Base-by-base conservation (phyloP, 1,284 basidiomycete genomes). In the Cutaneotrichosporon sp. region DNA sequence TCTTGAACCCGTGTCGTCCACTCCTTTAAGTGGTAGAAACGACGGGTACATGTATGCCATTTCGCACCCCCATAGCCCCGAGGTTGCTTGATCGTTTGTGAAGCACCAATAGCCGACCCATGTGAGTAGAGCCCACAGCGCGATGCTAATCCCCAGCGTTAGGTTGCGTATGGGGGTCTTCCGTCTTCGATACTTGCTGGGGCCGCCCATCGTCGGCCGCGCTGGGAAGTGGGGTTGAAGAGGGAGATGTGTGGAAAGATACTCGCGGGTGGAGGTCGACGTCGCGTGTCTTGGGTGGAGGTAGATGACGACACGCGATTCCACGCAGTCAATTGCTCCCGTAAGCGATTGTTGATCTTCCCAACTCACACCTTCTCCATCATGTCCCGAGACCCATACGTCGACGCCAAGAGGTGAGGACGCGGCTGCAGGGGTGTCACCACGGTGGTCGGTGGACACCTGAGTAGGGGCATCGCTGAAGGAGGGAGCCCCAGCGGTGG, bases 31-130 rank as follows among this genome's bases (percentile, higher is more conserved):
- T 1, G 34, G 59, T 0, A 54, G 29, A 78, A 98, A 99, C 6
- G 89, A 89, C 1, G 95, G 95, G 5, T 86, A 90, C 97, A 99
- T 99, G 83, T 88, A 94, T 63, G 92, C 93, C 95, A 99, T 99
- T 58, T 91, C 87, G 80, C 95, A 99, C 1, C 79, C 75, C 74
- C 74, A 80, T 20, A 65, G 29, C 4, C 76, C 77, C 6, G 70
- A 69, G 4, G 27, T 51, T 7, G n/a, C 36, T 33, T 65, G 67
- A 54, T 70, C 69, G 5, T 4, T 10, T 3, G 51, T 42, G 51
- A 66, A 71, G 4, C 58, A 42, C 8, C 11, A 13, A 20, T 54
- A 67, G 3, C 43, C 60, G 18, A 58, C 31, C 22, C 38, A 58
- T 1, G 60, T 49, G 1, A 68, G 49, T 5, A 63, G 13, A 0